Percentiles rank a stretch among this genome's conserved stretches.
These are phyloP conservation scores for Trypanosoma brucei DNA, from an alignment of 208 protist species.

Conservation along the genomic window DNA sequence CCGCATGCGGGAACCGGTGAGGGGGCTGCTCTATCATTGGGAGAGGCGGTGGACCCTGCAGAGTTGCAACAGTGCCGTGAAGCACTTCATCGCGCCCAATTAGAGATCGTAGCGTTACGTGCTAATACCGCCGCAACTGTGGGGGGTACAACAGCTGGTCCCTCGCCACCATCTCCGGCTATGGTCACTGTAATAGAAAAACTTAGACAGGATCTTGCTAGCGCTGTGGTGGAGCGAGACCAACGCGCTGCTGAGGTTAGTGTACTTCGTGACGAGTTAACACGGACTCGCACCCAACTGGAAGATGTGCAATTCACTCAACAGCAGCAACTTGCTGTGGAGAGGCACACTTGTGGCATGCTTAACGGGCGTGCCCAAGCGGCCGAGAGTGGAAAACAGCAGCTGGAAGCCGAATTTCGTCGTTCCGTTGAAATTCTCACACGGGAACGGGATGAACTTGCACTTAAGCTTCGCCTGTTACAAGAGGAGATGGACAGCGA, in stretches of 20 bases:
- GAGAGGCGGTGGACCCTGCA: background rate
- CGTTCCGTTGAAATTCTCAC: conserved; percentile 34
- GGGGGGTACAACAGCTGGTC: background rate
- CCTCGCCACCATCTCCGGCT: conserved; percentile 8
- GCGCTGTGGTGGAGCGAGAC: conserved; percentile 6
- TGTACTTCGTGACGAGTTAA: conserved; percentile 30
- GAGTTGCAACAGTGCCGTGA: conserved; percentile 32
- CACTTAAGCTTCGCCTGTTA: conserved; percentile 30
- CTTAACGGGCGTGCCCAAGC: conserved; percentile 10
- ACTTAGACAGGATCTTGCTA: conserved; percentile 9
- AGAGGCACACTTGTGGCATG: conserved; percentile 11
- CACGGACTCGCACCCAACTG: conserved; percentile 33
- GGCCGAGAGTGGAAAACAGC: conserved; percentile 19
- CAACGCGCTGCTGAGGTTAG: conserved; percentile 15
- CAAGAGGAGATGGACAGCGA: conserved; percentile 8
- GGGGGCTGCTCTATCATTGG: background rate
- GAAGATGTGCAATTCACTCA: conserved; percentile 19
- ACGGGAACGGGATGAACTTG: conserved; percentile 41
- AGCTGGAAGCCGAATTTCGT: conserved; percentile 39
- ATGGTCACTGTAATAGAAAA: conserved; percentile 14
- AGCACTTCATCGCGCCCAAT: conserved; percentile 37
- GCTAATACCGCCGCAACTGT: conserved; percentile 1
- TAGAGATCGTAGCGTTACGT: conserved; percentile 41
- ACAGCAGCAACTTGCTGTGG: conserved; percentile 16
- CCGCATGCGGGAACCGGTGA: background rate